These are phyloP conservation scores for Aureobasidium sp. DNA, from an alignment of 2,329 filamentous ascomycete species.

Conservation along the genomic window DNA sequence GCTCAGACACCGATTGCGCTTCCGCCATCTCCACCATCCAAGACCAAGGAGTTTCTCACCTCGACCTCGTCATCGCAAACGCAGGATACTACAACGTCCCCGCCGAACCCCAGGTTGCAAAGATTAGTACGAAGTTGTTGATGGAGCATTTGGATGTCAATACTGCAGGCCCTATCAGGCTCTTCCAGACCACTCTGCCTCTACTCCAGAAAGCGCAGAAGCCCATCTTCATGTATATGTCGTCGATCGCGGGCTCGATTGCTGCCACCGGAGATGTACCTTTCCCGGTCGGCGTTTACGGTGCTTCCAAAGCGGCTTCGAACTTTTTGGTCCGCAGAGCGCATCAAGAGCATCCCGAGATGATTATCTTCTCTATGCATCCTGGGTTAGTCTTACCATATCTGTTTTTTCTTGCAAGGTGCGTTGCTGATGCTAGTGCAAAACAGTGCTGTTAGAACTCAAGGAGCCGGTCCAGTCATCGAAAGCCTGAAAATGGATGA, in stretches of 20 bases:
- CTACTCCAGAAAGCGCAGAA: not conserved
- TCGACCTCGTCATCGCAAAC: not conserved
- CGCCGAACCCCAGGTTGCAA: not conserved
- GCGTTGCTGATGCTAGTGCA: not conserved
- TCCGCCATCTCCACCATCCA: not conserved
- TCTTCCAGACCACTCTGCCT: not conserved
- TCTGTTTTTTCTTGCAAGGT: not conserved
- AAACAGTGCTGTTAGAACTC: not conserved
- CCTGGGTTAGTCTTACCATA: not conserved
- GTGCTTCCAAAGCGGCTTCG: not conserved
- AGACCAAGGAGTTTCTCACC: not conserved
- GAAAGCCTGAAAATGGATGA: not conserved
- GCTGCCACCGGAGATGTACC: not conserved
- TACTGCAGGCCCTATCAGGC: not conserved
- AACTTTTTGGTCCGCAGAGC: not conserved
- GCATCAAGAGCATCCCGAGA: not conserved
- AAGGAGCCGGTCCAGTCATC: not conserved
- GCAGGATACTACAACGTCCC: not conserved
- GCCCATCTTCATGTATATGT: not conserved
- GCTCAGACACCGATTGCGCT: not conserved
- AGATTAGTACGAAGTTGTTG: not conserved
- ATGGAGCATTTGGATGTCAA: not conserved
- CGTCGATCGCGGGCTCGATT: not conserved
- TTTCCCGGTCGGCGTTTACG: not conserved
- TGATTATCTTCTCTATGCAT: not conserved